Base-by-base conservation (phyloP, 2,329 filamentous ascomycete species). In the Aureobasidium sp. region DNA sequence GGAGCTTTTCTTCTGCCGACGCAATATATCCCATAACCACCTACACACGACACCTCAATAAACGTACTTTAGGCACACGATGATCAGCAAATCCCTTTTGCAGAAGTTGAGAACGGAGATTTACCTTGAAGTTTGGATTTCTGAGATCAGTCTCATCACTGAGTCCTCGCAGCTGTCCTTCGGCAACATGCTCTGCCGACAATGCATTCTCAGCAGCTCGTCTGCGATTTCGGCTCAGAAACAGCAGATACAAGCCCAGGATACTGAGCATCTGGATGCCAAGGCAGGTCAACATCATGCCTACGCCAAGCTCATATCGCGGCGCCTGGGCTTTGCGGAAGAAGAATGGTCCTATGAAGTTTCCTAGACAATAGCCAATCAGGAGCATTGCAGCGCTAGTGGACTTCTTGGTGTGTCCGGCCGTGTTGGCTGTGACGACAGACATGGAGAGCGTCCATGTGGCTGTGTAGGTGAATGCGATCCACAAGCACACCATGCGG, bases 391-490 rank as follows among this genome's bases (percentile, higher is more conserved):
- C 81, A 0, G 80, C 81, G 0, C 82, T 78, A 0, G 82, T 84
- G 0, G 82, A 84, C 71, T 84, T 85, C 72, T 84, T 85, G 14
- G 82, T 85, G 64, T 80, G 81, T 1, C 80, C 81, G 3, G 82
- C 82, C 0, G 84, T 76, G 62, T 89, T 89, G 15, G 82, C 41
- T 88, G 76, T 25, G 82, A 84, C 7, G 89, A 72, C 20, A 89
- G 72, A 5, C 83, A 1, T 88, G 85, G 65, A 88, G 88, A 0
- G 27, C 9, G 45, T 48, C 45, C 45, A 48, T 17, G 45, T 48
- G 15, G 45, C 45, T 1, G 45, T 48, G 45, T 48, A 48, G 15
- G 45, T 48, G 27, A 48, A 48, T n/a, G 45, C 31, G 15, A 48
- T 48, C 45, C 45, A 48, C 83, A 78, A 1, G 84, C 67, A 83